Evolutionary conservation across 495 filamentous ascomycete genomes (phyloP).

Genomic region (Aspergillus steynii): DNA sequence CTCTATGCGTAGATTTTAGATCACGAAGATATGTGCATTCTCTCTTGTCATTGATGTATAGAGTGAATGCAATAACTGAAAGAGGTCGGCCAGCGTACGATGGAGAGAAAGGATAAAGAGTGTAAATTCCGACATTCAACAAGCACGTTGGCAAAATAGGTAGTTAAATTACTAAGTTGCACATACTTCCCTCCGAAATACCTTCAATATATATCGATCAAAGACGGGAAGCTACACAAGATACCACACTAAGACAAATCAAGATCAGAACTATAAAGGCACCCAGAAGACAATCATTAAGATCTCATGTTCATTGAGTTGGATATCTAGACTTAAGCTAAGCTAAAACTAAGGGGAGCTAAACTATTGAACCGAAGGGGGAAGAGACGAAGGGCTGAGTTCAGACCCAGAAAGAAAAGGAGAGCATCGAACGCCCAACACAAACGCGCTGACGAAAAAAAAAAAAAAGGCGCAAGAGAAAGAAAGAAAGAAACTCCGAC

Average conservation of each 20-base stretch:
- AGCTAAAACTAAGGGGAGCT: neutral
- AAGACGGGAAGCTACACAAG: no score
- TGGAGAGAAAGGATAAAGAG: no score
- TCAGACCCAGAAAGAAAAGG: conserved; percentile 4
- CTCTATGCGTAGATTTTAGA: neutral
- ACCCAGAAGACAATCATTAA: conserved; percentile 7
- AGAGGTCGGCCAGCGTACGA: no score
- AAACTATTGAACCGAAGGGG: conserved; percentile 1
- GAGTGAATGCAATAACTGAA: no score
- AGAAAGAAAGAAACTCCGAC: conserved; percentile 15
- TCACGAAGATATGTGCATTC: no score
- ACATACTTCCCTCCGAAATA: no score
- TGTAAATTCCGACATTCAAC: no score
- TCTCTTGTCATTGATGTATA: no score
- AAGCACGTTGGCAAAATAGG: no score
- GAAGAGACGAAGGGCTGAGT: neutral
- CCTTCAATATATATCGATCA: no score
- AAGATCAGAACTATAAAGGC: neutral
- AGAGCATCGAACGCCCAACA: neutral
- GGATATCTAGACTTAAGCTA: conserved; percentile 9
- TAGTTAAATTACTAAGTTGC: no score
- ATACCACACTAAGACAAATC: neutral
- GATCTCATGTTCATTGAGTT: conserved; percentile 8
- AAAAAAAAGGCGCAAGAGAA: conserved; percentile 13
- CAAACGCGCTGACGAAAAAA: conserved; percentile 3